Evolutionary conservation across 2,329 filamentous ascomycete species (phyloP), one percentile per base, ranked within the genome.

Genomic region (Colletotrichum echinochloae): DNA sequence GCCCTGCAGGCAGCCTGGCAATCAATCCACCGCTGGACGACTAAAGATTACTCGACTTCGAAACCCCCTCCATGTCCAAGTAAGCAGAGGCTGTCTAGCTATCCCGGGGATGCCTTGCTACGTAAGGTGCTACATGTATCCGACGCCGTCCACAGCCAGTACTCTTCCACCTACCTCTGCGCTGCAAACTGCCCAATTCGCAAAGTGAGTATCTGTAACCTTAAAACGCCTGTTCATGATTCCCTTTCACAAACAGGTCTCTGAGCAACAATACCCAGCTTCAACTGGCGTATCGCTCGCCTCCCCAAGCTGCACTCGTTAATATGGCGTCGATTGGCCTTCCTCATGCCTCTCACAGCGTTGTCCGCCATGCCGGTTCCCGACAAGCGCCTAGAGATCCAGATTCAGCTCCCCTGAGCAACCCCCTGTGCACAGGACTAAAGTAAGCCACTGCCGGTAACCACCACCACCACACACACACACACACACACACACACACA

Each of bases 301-400:
- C 56, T 23, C 41, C 28, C 26, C 11, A 20, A 41, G 18, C 39
- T n/a, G 23, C 28, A 20, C 20, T 60, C 56, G 46, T 60, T 41
- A 33, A 55, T 20, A 37, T 35, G 39, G 5, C 49, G 23, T 56
- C 41, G 48, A 60, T 49, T 66, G 28, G 55, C 49, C 20, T 49
- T 49, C 39, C n/a, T n/a, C 49, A 39, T 56, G 39, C 57, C 28
- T 60, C 35, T 60, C 55, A 41, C 49, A 20, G 28, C 23, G 46
- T 26, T 46, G n/a, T 46, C 23, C 26, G 23, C 39, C 48, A 28
- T 60, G 20, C 49, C 26, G 55, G 48, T 51, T 12, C 54, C 62
- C 62, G 55, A 60, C 39, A 48, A 69, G 55, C 55, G 55, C 62
- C 66, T 60, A 69, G 54, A 26, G 37, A 39, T 48, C 66, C 60